Conservation (phyloP, 371 early-diverging fungal species). For the Mortierella polycephala region DNA sequence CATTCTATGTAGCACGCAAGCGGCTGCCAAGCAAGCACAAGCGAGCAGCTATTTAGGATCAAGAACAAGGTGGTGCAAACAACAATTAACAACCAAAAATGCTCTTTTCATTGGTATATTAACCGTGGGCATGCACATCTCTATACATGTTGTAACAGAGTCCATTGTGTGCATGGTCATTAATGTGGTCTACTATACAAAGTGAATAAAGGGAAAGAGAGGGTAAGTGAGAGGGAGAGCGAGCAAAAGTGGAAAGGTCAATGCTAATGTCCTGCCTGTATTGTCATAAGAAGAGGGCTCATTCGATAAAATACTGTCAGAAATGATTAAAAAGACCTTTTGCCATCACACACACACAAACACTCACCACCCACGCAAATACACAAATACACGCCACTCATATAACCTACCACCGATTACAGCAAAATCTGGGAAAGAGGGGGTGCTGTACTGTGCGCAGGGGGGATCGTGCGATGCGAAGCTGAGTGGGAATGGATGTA, state of each 20-base stretch:
- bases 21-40: not conserved
- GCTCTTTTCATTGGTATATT: not conserved
- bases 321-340: too few relatives aligned
- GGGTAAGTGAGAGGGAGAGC: not conserved
- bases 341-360: too few relatives aligned
- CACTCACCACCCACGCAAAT: too few relatives aligned
- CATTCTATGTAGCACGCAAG: too few relatives aligned
- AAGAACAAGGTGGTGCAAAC: constrained; percentile 1
- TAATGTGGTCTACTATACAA: not conserved
- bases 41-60: not conserved
- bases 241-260: not conserved
- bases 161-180: not conserved
- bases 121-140: not conserved
- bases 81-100: not conserved
- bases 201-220: not conserved
- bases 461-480: too few relatives aligned
- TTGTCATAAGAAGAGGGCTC: not conserved
- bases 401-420: too few relatives aligned
- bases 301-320: not conserved
- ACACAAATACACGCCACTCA: too few relatives aligned
- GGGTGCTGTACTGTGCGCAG: too few relatives aligned
- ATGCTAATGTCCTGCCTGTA: not conserved
- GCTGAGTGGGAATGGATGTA: too few relatives aligned
- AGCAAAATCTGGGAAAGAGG: too few relatives aligned
- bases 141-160: not conserved